These are phyloP conservation scores for Cicer yamashitae DNA, from an alignment of 306 rosid genomes.

Conservation along the genomic window DNA sequence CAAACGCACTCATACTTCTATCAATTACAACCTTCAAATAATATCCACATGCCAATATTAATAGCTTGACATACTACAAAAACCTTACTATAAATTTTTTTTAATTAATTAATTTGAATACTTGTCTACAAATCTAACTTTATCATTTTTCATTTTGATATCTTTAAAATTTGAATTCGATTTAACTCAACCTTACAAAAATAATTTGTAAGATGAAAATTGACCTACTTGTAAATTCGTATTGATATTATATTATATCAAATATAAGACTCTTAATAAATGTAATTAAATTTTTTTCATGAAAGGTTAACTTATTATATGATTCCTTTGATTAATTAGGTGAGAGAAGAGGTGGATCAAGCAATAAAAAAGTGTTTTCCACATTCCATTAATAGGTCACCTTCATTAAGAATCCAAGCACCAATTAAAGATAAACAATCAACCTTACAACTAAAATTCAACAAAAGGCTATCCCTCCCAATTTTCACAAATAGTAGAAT, in stretches of 20 bases:
- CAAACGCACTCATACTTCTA: too few species aligned
- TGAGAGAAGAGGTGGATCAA: conserved; percentile 75
- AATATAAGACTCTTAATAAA: too few species aligned
- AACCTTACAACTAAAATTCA: conserved; percentile 56
- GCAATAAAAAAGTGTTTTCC: conserved; percentile 47
- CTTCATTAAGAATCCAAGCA: conserved; percentile 71
- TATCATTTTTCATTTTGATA: background rate
- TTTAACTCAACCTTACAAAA: too few species aligned
- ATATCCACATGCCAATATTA: background rate
- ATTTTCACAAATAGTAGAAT: conserved; percentile 75
- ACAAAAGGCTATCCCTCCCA: conserved; percentile 52
- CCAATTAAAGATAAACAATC: conserved; percentile 49
- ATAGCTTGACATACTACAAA: too few species aligned
- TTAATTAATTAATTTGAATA: background rate
- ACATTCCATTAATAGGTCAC: conserved; percentile 50
- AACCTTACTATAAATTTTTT: background rate
- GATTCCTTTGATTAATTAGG: conserved; percentile 49
- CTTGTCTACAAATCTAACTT: background rate
- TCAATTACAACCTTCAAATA: too few species aligned
- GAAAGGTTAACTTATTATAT: background rate
- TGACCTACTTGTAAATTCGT: too few species aligned
- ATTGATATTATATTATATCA: too few species aligned
- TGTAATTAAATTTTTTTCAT: too few species aligned
- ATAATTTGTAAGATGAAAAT: too few species aligned
- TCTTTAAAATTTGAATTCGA: too few species aligned